Evolutionary conservation across 306 rosid genomes (phyloP), one percentile per base, ranked within the genome.

Genomic region (Neltuma alba): DNA sequence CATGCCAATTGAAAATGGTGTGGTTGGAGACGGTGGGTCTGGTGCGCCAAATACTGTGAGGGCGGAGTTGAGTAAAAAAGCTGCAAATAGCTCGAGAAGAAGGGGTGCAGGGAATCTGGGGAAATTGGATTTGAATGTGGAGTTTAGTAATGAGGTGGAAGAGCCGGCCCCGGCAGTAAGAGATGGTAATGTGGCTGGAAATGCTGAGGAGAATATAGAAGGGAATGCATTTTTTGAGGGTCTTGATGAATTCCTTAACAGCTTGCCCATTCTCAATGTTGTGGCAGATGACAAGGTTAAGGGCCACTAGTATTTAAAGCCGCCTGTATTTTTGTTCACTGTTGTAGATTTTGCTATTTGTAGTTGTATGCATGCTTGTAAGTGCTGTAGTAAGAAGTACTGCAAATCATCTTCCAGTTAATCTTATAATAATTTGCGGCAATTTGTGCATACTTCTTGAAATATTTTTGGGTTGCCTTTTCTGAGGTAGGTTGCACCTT

Each of bases 81-180:
- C 77, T 16, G 87, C 72, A 3, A 82, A 48, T 63, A 52, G 84
- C 42, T 76, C 85, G 4, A 87, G 88, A 87, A 91, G 85, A 82
- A 86, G 88, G 84, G 93, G 95, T 63, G 88, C 86, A 5, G 89
- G 86, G 11, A 89, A 89, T 68, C 75, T 91, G 87, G 97, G 93
- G 37, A 92, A 88, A 78, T 89, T 95, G 86, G 99, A 95, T 87
- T 88, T 95, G 91, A 95, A 95, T 89, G 98, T 92, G 81, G 98
- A 95, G 89, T 93, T 95, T 21, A 95, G 93, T 73, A 95, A 92
- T 79, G 99, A 95, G 88, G 95, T 81, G 31, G 99, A 95, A 78
- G 99, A 92, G 86, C 87, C 82, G 3, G 77, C 81, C 1, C 82
- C 67, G 11, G 90, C 83, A 13, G 63, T 11, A 58, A 78, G 81